Evolutionary conservation across 1,284 basidiomycete genomes (phyloP).

Genomic region (Calocybe gambosa): DNA sequence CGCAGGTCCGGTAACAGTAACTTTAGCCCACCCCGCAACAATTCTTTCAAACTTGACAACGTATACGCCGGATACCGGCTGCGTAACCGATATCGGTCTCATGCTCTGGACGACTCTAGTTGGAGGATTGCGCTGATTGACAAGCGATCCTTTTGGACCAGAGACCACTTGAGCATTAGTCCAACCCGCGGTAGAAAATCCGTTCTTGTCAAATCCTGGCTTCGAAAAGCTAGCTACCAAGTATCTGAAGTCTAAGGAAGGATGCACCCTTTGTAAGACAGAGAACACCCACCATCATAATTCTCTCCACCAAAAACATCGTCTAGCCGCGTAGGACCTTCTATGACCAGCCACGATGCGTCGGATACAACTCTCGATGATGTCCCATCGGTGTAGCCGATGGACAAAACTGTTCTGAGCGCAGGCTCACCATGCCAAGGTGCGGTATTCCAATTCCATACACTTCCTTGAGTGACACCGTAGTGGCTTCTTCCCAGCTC

Average conservation of each 20-base stretch:
- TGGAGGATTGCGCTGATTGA: slow-evolving; percentile 19
- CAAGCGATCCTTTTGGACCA: slow-evolving; percentile 18
- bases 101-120: slow-evolving; percentile 19
- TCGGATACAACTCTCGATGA: slow-evolving; percentile 16
- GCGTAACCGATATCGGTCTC: slow-evolving; percentile 19
- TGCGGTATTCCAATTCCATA: slow-evolving; percentile 23
- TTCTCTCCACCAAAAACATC: slow-evolving; percentile 26
- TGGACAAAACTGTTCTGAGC: slow-evolving; percentile 18
- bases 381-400: slow-evolving; percentile 21
- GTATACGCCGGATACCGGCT: slow-evolving; percentile 20
- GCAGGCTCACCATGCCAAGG: slow-evolving; percentile 24
- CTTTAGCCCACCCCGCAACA: slow-evolving; percentile 21
- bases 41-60: slow-evolving; percentile 22
- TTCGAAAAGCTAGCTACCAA: slow-evolving; percentile 21
- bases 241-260: background rate
- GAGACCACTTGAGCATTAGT: slow-evolving; percentile 14
- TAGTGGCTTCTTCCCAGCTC: slow-evolving; percentile 24
- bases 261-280: background rate
- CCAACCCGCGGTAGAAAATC: slow-evolving; percentile 20
- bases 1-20: slow-evolving; percentile 20
- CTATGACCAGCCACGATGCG: slow-evolving; percentile 18
- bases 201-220: slow-evolving; percentile 16
- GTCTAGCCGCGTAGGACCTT: slow-evolving; percentile 24
- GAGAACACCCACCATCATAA: slow-evolving; percentile 19
- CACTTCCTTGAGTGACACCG: slow-evolving; percentile 22